Evolutionary conservation across 495 filamentous ascomycete genomes (phyloP).

Genomic region (Halenospora varia): DNA sequence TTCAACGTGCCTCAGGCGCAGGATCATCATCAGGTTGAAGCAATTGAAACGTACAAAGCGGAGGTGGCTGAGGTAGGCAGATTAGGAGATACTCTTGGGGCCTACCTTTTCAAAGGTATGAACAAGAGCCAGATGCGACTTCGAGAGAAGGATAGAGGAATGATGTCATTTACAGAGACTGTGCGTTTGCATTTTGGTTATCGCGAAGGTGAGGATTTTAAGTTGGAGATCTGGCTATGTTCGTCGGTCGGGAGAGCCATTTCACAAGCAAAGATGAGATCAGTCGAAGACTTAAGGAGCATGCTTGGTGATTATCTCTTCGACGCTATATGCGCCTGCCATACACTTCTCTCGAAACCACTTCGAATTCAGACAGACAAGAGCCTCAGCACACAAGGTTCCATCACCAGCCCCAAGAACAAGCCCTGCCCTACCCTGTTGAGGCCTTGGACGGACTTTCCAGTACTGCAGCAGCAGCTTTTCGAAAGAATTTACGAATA

Average conservation of each 20-base stretch:
- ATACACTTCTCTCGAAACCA: no score
- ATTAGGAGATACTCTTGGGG: conserved; percentile 4
- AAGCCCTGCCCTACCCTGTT: no score
- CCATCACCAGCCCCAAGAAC: no score
- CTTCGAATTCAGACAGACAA: no score
- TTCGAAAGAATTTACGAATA: no score
- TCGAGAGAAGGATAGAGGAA: conserved; percentile 5
- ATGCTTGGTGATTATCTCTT: conserved; percentile 7
- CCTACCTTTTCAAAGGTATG: conserved; percentile 11
- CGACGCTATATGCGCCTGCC: neutral
- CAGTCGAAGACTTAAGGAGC: conserved; percentile 5
- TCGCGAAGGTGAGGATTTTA: conserved; percentile 7
- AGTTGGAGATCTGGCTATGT: conserved; percentile 7
- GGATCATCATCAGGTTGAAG: conserved; percentile 3
- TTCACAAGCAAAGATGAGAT: conserved; percentile 10
- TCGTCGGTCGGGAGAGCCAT: conserved; percentile 4
- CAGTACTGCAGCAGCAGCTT: no score
- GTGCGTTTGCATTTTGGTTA: conserved; percentile 7
- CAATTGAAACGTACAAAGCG: conserved; percentile 9
- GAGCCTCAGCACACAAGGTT: no score
- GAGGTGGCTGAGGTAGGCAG: conserved; percentile 7
- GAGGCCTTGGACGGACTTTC: no score
- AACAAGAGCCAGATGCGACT: conserved; percentile 1
- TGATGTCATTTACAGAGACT: conserved; percentile 3
- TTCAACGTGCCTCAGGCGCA: conserved; percentile 5